phyloP scores from a whole-genome alignment of 2,329 filamentous ascomycete species.

The Ceratocystis lukuohia region DNA sequence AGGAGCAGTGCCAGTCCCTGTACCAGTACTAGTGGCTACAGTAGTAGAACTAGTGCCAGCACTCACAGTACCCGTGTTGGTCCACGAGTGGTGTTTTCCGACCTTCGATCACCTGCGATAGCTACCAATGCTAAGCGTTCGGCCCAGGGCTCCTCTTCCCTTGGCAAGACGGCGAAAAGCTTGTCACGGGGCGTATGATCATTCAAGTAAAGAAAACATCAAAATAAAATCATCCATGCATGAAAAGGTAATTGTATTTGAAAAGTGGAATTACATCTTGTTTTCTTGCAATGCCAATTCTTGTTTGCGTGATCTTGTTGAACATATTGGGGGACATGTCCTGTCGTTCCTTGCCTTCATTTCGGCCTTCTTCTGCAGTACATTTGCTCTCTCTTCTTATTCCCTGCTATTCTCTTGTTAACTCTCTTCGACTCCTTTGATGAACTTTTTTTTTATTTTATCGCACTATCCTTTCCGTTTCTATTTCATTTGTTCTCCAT shows the following conservation, averaged over 20 bases:
- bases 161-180: background rate
- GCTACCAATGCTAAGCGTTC: background rate
- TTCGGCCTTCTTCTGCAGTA: slow-evolving; percentile 2
- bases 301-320: background rate
- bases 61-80: background rate
- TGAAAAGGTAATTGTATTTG: background rate
- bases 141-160: too few relatives aligned
- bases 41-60: background rate
- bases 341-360: background rate
- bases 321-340: background rate
- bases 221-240: background rate
- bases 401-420: background rate
- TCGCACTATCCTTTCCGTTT: slow-evolving; percentile 8
- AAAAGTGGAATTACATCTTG: background rate
- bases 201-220: background rate
- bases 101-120: background rate
- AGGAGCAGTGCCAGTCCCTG: background rate
- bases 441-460: slow-evolving; percentile 5
- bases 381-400: background rate
- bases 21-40: background rate
- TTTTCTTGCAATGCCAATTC: background rate
- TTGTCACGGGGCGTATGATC: background rate
- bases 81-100: background rate
- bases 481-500: slow-evolving; percentile 7
- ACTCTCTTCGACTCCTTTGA: background rate